Base-by-base conservation (phyloP, 495 filamentous ascomycete species). In the Emericellopsis terricola region DNA sequence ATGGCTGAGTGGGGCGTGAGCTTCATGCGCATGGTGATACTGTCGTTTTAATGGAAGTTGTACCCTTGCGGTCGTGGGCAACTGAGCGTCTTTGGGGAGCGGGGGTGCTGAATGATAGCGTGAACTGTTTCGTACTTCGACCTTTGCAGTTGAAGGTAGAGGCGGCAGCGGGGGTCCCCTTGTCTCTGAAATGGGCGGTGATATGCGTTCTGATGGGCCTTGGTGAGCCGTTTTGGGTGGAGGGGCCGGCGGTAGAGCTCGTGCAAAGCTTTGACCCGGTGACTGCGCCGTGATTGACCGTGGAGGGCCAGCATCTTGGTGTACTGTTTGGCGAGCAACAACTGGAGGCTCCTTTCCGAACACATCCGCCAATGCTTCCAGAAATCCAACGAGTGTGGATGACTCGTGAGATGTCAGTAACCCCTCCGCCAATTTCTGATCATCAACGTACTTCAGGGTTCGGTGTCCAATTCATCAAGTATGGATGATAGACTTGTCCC, bases 271-370 rank as follows among this genome's bases (percentile, higher is more conserved):
- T 36, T 78, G 78, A 29, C 76, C 52, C 20, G 78, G 74, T 14
- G 74, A 79, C 16, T 79, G 74, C 14, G n/a, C 19, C 14, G 24
- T 28, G 7, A 19, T 1, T 2, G 18, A 29, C 15, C 11, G 36
- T 19, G 17, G 37, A 50, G 53, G 29, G 35, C 56, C 50, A n/a
- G n/a, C n/a, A n/a, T n/a, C n/a, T n/a, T n/a, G n/a, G n/a, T n/a
- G n/a, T n/a, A n/a, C n/a, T n/a, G n/a, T n/a, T n/a, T 75, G 71
- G 36, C 70, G 78, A 34, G 82, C 68, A 37, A 81, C 69, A 15
- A 94, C 82, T 0, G 89, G 89, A 17, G 89, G 89, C 45, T 97
- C 89, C 52, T 89, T 89, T 15, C 84, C 76, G 48, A 97, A 97
- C 1, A 94, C 68, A 38, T 86, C 82, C 39, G 80, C 67, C 9